Evolutionary conservation across 306 rosid species (phyloP).

Genomic region (Vicia villosa): DNA sequence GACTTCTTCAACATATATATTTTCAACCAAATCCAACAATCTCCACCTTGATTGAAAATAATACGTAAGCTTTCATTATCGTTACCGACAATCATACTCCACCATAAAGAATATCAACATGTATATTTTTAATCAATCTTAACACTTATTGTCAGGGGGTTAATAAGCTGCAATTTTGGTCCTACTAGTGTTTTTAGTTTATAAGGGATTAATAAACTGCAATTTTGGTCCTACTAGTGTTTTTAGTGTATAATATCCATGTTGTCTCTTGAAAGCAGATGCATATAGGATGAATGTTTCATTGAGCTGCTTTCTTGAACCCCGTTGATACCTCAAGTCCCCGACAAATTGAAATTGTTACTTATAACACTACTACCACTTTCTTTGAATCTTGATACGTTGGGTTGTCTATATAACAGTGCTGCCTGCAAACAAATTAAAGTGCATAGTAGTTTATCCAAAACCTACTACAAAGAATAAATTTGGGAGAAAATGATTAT

Average conservation of each 20-base stretch:
- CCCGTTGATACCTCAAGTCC: neutral
- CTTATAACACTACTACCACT: slow-evolving; percentile 4
- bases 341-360: neutral
- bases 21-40: too few relatives aligned
- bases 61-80: too few relatives aligned
- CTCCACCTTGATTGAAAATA: too few relatives aligned
- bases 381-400: slow-evolving; percentile 15
- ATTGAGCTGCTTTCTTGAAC: slow-evolving; percentile 13
- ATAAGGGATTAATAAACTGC: slow-evolving; percentile 4
- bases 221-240: slow-evolving; percentile 1
- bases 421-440: slow-evolving; percentile 22
- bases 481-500: too few relatives aligned
- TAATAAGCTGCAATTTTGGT: too few relatives aligned
- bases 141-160: too few relatives aligned
- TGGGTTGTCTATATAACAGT: neutral
- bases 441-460: too few relatives aligned
- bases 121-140: too few relatives aligned
- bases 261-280: slow-evolving; percentile 15
- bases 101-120: too few relatives aligned
- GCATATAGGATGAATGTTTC: slow-evolving; percentile 12
- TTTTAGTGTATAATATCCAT: slow-evolving; percentile 8
- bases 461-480: too few relatives aligned
- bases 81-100: too few relatives aligned
- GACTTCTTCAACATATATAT: too few relatives aligned
- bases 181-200: slow-evolving; percentile 25